Evolutionary conservation across 176 grass and related monocot species (phyloP), one percentile per base, ranked within the genome.

Genomic region (Cocos nucifera): DNA sequence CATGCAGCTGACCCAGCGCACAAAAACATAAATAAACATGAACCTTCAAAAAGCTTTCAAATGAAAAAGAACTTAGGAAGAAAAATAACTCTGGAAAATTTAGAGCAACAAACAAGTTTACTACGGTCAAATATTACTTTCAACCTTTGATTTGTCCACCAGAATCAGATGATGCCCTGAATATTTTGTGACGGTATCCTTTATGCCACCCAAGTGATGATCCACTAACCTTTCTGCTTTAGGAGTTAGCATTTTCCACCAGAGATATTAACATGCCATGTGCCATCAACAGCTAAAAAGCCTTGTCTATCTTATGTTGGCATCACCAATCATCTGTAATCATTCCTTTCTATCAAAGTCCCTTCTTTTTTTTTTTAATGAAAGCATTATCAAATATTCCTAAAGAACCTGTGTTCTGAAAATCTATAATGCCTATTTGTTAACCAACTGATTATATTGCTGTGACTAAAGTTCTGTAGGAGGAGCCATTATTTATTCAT

Each of bases 221-320:
- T 95, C 83, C 1, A 90, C 80, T 75, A 96, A 73, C 70, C 87
- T 96, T 74, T 96, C 86, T 22, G 83, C 91, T 82, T 90, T 87
- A 0, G 86, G 83, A 51, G 75, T 72, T 72, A 85, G n/a, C 78
- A 74, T 65, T 90, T 96, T 63, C 83, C 78, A 22, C 83, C 86
- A 17, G 75, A 82, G 24, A 95, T 82, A 80, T 96, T 44, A 44
- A 14, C 10, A 44, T 44, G 35, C 10, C 9, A 44, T 44, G 35
- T 44, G 35, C 10, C 9, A 44, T 44, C 9, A 44, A 14, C 8
- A 44, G 35, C 35, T 44, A 44, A 44, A 44, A 44, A 12, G 35
- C 8, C 10, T 12, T 44, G 35, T 12, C 35, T 44, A 44, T 44
- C 35, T 44, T 44, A 44, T 44, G 35, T 44, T 44, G 35, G 35